Evolutionary conservation across 2,329 filamentous ascomycete genomes (phyloP), one percentile per base, ranked within the genome.

Genomic region (Laburnicola sp.): DNA sequence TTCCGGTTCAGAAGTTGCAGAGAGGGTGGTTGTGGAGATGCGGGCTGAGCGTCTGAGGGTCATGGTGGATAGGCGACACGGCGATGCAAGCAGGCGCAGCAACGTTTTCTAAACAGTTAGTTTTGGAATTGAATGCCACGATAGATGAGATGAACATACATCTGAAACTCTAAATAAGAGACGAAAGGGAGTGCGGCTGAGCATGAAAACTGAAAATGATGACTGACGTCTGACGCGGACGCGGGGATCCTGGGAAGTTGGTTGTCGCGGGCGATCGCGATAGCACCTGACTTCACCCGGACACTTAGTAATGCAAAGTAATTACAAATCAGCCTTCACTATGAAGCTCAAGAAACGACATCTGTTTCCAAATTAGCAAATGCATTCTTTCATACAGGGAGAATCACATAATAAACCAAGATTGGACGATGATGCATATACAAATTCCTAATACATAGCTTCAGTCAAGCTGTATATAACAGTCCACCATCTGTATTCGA

Each of bases 31-130:
- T 10, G 69, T 66, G 42, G 70, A 72, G 28, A 80, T 71, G 38
- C 81, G 76, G 36, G 77, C 69, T 39, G 81, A 83, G 47, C 81
- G 78, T 56, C 81, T 69, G 8, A 82, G 68, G 34, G 80, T 76
- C 81, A 83, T 83, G 42, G 22, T 68, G 55, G 55, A 27, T 25
- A 7, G 43, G 27, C 11, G 35, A 37, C 16, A 25, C 22, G 34
- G 36, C 4, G 27, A 31, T 43, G 31, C 27, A 41, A 43, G 10
- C 7, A 11, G 16, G 34, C n/a, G 22, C 4, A 11, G 32, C 11
- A n/a, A 16, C 34, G 16, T n/a, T 16, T 49, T 28, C 5, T 16
- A 30, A 4, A 7, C 3, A n/a, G 25, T 36, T 23, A 32, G 25
- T n/a, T 6, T 25, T 34, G 21, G 6, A 25, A 25, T 34, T 25